Base-by-base conservation (phyloP, 2,329 filamentous ascomycete genomes). In the Hypoxylon sp. region DNA sequence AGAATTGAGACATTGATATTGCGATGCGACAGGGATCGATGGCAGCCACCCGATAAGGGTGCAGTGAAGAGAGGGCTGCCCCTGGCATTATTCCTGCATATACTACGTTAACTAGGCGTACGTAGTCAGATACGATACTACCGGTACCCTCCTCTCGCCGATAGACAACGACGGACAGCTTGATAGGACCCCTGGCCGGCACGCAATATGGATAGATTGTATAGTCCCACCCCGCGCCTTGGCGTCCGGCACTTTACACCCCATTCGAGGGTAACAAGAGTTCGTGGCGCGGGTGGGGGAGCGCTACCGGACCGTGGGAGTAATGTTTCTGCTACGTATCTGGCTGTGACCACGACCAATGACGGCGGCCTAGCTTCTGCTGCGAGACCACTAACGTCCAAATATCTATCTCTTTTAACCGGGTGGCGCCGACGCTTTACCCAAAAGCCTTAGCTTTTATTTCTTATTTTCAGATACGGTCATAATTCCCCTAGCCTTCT, bases 201-300 rank as follows among this genome's bases (percentile, higher is more conserved):
- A 59, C 22, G 53, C 58, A 69, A 68, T 70, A 70, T 68, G 51
- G 53, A 63, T 65, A 70, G 65, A 70, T 67, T 65, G 64, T 65
- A 68, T 65, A 59, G 59, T 68, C 59, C 51, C 60, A 67, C 61
- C 60, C 68, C 63, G 61, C 56, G 68, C 22, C 65, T 70, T 68
- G 68, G 65, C 68, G 19, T 17, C 61, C 64, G 68, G 65, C 61
- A 70, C 64, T 63, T 68, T 68, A 61, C 63, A 32, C 62, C 67
- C 61, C 65, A 65, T 62, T 65, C 50, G 60, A 61, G 46, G 34
- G 13, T 39, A n/a, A 15, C 34, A 39, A 39, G 34, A 17, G 52
- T 28, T 54, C 32, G 51, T 65, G 56, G 48, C 52, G 55, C 50
- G 49, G 55, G 62, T 61, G 63, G 61, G 59, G 59, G 58, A 24